Conservation (phyloP, 768 basidiomycete species). For the Trametes gibbosa region DNA sequence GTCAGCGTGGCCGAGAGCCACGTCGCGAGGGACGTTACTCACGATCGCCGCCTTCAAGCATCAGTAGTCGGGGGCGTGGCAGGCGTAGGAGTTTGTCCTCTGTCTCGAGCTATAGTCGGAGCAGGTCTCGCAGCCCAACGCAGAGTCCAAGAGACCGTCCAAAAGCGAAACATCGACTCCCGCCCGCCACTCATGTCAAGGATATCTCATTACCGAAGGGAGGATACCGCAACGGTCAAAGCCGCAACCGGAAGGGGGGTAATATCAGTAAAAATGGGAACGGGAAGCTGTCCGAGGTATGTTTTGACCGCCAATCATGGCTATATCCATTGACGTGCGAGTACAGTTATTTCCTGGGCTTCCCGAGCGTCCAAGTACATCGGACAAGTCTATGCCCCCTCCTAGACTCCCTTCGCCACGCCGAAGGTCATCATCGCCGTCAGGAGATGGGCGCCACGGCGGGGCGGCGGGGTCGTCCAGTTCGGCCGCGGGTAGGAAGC, state of each 20-base stretch:
- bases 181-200: slow-evolving; percentile 42
- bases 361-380: slow-evolving; percentile 3
- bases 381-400: slow-evolving; percentile 6
- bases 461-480: not conserved
- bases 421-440: slow-evolving; percentile 4
- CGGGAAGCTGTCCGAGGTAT: slow-evolving; percentile 19
- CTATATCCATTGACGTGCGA: not conserved
- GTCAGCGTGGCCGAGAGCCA: slow-evolving; percentile 32
- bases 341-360: slow-evolving; percentile 10
- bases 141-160: slow-evolving; percentile 50
- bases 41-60: slow-evolving; percentile 29
- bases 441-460: not conserved
- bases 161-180: slow-evolving; percentile 63
- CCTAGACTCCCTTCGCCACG: slow-evolving; percentile 5
- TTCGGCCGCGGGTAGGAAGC: slow-evolving; percentile 32
- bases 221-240: slow-evolving; percentile 16
- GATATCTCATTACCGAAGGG: slow-evolving; percentile 24
- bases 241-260: slow-evolving; percentile 7
- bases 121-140: slow-evolving; percentile 45
- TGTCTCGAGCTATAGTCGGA: slow-evolving; percentile 52
- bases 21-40: slow-evolving; percentile 32
- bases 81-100: slow-evolving; percentile 54
- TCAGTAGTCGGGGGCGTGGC: slow-evolving; percentile 35
- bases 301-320: not conserved
- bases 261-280: slow-evolving; percentile 10